These are phyloP conservation scores for Lachancea thermotolerans DNA, from an alignment of 805 yeast species.

Conservation along the genomic window DNA sequence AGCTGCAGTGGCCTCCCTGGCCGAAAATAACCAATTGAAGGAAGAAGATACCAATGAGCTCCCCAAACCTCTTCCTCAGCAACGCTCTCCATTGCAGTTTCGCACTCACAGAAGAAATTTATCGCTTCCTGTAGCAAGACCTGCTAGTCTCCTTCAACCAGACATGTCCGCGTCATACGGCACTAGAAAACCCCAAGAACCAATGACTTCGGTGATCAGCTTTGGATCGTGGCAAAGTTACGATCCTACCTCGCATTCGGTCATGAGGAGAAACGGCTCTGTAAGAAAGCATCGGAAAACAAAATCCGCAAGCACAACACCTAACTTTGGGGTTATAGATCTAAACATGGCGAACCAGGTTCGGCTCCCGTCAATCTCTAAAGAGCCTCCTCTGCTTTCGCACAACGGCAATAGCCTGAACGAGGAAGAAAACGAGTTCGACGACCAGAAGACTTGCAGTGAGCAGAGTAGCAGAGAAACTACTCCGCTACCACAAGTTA, in stretches of 20 bases:
- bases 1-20: constrained; percentile 52
- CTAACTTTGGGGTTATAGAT: constrained; percentile 28
- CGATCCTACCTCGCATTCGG: constrained; percentile 1
- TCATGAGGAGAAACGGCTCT: neutral
- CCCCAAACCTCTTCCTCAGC: neutral
- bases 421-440: constrained; percentile 7
- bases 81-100: constrained; percentile 7
- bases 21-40: constrained; percentile 21
- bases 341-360: constrained; percentile 21
- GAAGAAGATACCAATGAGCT: constrained; percentile 19
- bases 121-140: constrained; percentile 16
- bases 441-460: constrained; percentile 28
- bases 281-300: constrained; percentile 24
- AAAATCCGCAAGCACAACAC: constrained; percentile 16
- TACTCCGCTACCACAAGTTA: constrained; percentile 11
- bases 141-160: constrained; percentile 4
- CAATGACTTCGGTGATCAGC: constrained; percentile 10
- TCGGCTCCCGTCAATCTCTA: constrained; percentile 4
- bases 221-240: constrained; percentile 11
- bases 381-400: neutral
- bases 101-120: constrained; percentile 16
- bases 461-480: constrained; percentile 24
- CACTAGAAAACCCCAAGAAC: constrained; percentile 4
- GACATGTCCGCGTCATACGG: constrained; percentile 2
- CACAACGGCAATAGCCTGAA: neutral